phyloP scores from a whole-genome alignment of 2,329 filamentous ascomycete genomes.

The Aaosphaeria pasadenensis region DNA sequence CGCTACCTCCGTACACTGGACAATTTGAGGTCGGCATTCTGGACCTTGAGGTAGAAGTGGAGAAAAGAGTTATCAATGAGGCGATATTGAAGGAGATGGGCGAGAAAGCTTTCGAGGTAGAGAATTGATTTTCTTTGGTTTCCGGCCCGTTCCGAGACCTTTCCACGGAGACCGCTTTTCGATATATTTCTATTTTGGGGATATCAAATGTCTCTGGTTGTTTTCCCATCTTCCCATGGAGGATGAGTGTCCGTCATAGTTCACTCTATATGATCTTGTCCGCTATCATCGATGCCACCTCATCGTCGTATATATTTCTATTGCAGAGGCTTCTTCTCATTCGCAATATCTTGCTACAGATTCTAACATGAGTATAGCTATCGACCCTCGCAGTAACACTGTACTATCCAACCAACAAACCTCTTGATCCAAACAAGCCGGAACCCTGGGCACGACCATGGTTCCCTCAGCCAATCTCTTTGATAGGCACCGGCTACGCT shows the following conservation, averaged over 20 bases:
- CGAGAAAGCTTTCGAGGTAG: slow-evolving; percentile 38
- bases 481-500: slow-evolving; percentile 45
- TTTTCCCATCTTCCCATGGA: no score
- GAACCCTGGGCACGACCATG: slow-evolving; percentile 40
- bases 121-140: not conserved
- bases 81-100: slow-evolving; percentile 37
- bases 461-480: slow-evolving; percentile 43
- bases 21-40: slow-evolving; percentile 43
- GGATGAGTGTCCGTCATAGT: no score
- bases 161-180: no score
- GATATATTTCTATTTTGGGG: no score
- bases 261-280: no score
- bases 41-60: slow-evolving; percentile 42
- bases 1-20: slow-evolving; percentile 43
- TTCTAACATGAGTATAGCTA: slow-evolving; percentile 18
- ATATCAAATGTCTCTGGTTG: no score
- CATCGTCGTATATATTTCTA: not conserved
- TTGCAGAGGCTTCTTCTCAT: not conserved
- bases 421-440: slow-evolving; percentile 8
- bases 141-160: not conserved
- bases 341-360: not conserved
- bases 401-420: slow-evolving; percentile 42
- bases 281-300: not conserved
- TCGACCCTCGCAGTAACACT: slow-evolving; percentile 45
- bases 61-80: slow-evolving; percentile 32